Base-by-base conservation (phyloP, 805 yeast genomes). In the Geotrichum ghanense region DNA sequence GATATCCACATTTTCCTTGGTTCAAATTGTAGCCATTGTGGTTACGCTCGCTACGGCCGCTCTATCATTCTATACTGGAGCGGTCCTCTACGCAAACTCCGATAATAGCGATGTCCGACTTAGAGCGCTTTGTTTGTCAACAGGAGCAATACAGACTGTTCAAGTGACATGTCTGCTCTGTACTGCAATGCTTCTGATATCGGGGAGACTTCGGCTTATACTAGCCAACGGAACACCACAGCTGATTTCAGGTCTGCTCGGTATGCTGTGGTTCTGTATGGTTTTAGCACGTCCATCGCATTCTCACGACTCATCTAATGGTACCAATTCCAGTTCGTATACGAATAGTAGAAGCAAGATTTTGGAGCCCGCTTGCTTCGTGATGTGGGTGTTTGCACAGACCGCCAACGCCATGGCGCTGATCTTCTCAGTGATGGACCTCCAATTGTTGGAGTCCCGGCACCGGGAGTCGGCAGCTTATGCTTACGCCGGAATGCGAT, bases 221-320 rank as follows among this genome's bases (percentile, higher is more conserved):
- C 17, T 31, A 31, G 37, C 37, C 5, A 31, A 31, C 17, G 37
- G 37, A 6, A 31, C 16, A n/a, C 37, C 37, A 6, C 37, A 31
- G 14, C 14, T 31, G 19, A 31, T 19, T 31, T 31, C 37, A 4
- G 37, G 37, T 5, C 10, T 31, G 17, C 17, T 31, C 19, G 37
- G 37, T 10, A 31, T 31, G 37, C 37, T 31, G 16, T 31, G 37
- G 37, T 31, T 31, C 17, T 31, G 37, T 31, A 31, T 31, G 37
- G 16, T 31, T 6, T 12, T 31, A 19, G 37, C 37, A 6, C 5
- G 19, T 31, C 37, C 37, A 31, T n/a, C 19, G 12, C 37, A n/a
- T 31, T 31, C 37, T 31, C 37, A 31, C 5, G 14, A n/a, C n/a
- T n/a, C n/a, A n/a, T n/a, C n/a, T n/a, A n/a, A n/a, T n/a, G n/a